Percentiles rank a stretch among this genome's conserved stretches.
Evolutionary conservation across 2,329 filamentous ascomycete genomes (phyloP).

Genomic region (Hypoxylon sp.): DNA sequence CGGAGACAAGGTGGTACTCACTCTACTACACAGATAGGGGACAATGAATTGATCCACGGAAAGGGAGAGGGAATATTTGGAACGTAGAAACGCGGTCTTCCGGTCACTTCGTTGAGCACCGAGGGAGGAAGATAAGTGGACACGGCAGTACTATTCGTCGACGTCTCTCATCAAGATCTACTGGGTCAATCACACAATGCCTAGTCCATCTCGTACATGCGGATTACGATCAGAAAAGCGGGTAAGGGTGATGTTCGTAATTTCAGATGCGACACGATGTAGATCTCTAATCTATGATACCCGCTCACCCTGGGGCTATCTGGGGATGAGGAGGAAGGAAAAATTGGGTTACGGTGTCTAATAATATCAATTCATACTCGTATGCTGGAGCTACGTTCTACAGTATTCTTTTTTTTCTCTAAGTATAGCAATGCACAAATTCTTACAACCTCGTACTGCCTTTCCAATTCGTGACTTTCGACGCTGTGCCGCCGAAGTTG

Average conservation of each 20-base stretch:
- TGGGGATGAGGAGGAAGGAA: background rate
- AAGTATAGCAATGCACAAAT: background rate
- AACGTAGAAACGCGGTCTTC: background rate
- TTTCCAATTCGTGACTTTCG: conserved; percentile 48
- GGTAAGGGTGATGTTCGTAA: background rate
- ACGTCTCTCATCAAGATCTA: too few relatives aligned
- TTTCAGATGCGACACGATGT: background rate
- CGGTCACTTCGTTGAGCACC: background rate
- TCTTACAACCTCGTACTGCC: conserved; percentile 46
- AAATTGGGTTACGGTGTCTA: conserved; percentile 1
- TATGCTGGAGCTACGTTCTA: conserved; percentile 16
- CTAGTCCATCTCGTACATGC: background rate
- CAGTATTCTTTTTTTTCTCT: background rate
- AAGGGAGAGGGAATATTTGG: background rate
- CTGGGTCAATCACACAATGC: background rate
- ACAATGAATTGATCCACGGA: background rate
- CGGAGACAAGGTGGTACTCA: background rate
- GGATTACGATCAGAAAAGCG: background rate
- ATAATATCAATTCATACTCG: conserved; percentile 17
- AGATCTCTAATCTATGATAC: background rate
- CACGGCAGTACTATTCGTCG: too few relatives aligned
- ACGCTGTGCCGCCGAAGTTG: conserved; percentile 73
- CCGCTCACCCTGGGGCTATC: background rate
- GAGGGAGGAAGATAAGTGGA: too few relatives aligned
- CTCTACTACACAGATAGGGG: background rate